Percentiles rank a stretch among this genome's conserved stretches.
Conservation (phyloP, 2,329 filamentous ascomycete genomes). For the Xylaria sp. region DNA sequence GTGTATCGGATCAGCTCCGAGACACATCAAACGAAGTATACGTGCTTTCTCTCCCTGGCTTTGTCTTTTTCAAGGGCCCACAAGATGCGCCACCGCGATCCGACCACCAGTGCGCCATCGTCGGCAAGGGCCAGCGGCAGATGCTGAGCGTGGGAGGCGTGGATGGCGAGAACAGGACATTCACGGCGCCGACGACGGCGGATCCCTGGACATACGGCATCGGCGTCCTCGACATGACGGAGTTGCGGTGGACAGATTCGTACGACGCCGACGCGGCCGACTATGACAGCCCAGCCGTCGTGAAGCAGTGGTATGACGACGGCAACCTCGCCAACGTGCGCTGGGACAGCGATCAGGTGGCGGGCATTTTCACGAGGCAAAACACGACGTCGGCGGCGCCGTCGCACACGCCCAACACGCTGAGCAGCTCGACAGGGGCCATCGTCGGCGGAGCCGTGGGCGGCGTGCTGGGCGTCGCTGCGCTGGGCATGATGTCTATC, state of each 20-base stretch:
- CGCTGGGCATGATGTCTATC: slow-evolving; percentile 31
- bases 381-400: not conserved
- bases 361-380: slow-evolving; percentile 44
- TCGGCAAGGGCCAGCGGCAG: slow-evolving; percentile 53
- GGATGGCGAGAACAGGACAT: slow-evolving; percentile 43
- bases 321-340: slow-evolving; percentile 45
- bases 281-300: slow-evolving; percentile 51
- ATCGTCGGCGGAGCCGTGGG: slow-evolving; percentile 47
- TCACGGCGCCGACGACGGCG: slow-evolving; percentile 40
- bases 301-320: slow-evolving; percentile 51
- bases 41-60: slow-evolving; percentile 54
- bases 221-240: slow-evolving; percentile 55
- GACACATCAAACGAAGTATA: slow-evolving; percentile 49
- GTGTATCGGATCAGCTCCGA: slow-evolving; percentile 41
- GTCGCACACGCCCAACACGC: not conserved
- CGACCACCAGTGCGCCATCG: slow-evolving; percentile 52
- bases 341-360: slow-evolving; percentile 45
- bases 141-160: slow-evolving; percentile 55
- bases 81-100: slow-evolving; percentile 43
- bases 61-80: slow-evolving; percentile 51
- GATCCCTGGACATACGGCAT: slow-evolving; percentile 54
- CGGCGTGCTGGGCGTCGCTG: slow-evolving; percentile 36
- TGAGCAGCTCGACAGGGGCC: slow-evolving; percentile 28
- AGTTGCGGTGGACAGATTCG: slow-evolving; percentile 50
- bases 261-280: slow-evolving; percentile 51